Percentiles rank a stretch among this genome's conserved stretches.
Evolutionary conservation across 371 early-diverging fungal genomes (phyloP).

Genomic region (Syncephalastrum contaminatum): DNA sequence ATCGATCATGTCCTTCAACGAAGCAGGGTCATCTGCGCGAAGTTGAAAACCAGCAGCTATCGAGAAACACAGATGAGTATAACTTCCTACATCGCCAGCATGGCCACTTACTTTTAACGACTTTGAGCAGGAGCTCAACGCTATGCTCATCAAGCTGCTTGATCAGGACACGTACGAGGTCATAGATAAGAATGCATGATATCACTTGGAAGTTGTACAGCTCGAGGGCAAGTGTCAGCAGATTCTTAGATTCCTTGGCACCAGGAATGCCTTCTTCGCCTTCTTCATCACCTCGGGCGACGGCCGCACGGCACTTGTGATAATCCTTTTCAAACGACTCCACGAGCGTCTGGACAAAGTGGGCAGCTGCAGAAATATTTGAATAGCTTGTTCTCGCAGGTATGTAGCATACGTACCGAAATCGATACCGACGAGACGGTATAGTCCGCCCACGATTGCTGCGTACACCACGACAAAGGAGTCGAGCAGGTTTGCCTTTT

Average conservation of each 20-base stretch:
- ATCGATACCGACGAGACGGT: conserved; percentile 83
- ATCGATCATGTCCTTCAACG: conserved; percentile 84
- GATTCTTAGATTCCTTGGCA: conserved; percentile 73
- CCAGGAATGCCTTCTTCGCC: conserved; percentile 48
- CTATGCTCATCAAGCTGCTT: conserved; percentile 71
- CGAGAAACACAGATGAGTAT: conserved; percentile 1
- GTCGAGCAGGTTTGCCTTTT: conserved; percentile 82
- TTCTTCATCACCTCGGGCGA: conserved; percentile 32
- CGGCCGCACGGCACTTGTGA: conserved; percentile 24
- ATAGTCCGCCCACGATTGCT: conserved; percentile 79
- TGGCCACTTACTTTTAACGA: conserved; percentile 68
- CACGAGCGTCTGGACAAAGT: conserved; percentile 81
- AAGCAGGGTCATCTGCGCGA: conserved; percentile 87
- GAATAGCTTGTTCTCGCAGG: not conserved
- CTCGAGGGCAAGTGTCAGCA: conserved; percentile 75
- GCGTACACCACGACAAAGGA: conserved; percentile 89
- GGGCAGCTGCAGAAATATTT: conserved; percentile 61
- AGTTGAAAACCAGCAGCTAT: conserved; percentile 84
- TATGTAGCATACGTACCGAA: conserved; percentile 52
- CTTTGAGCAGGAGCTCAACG: conserved; percentile 84
- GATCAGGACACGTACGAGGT: conserved; percentile 75
- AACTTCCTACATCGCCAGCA: not conserved
- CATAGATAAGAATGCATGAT: conserved; percentile 84
- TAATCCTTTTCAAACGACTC: conserved; percentile 73
- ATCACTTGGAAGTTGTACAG: conserved; percentile 91